Evolutionary conservation across 1,139 yeast genomes (phyloP), one percentile per base, ranked within the genome.

Genomic region (Eremothecium coryli): DNA sequence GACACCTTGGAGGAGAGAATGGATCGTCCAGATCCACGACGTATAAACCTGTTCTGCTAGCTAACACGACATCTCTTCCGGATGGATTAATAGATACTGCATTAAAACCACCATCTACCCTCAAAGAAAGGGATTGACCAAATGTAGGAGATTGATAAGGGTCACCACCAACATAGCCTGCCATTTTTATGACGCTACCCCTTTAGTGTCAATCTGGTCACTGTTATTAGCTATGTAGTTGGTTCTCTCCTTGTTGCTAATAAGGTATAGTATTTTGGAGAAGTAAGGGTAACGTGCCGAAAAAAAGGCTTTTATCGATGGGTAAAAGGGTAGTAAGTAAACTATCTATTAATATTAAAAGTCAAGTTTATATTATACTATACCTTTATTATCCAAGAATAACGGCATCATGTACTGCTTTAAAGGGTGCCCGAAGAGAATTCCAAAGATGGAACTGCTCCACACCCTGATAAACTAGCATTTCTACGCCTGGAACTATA

Each of bases 11-110:
- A 1, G 95, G 86, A 1, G 93, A 76, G 58, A 85, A 88, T 1
- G 97, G 97, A 56, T 90, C 95, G 49, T 90, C 95, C 31, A 90
- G 59, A 58, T 90, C 97, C n/a, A 90, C 78, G 31, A 90, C 76
- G 52, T 78, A 82, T 12, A 90, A 65, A 0, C 98, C 98, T 40
- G 80, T 68, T 35, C 95, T 71, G 5, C 74, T 66, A 0, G 97
- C 98, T 23, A 90, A 61, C 2, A 85, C 96, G 9, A 88, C 94
- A 53, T 90, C 98, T 43, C 97, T 63, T 2, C 96, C 95, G 36
- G 81, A 78, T 8, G 98, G 97, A 30, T 93, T 76, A 12, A 88
- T 72, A 1, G 96, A 81, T 73, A 90, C 85, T 9, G 98, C 93
- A 12, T 94, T 93, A 36, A 85, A 82, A 23, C 93, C 93, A 7